Evolutionary conservation across 1,139 yeast genomes (phyloP).

Genomic region (Yueomyces sp.): DNA sequence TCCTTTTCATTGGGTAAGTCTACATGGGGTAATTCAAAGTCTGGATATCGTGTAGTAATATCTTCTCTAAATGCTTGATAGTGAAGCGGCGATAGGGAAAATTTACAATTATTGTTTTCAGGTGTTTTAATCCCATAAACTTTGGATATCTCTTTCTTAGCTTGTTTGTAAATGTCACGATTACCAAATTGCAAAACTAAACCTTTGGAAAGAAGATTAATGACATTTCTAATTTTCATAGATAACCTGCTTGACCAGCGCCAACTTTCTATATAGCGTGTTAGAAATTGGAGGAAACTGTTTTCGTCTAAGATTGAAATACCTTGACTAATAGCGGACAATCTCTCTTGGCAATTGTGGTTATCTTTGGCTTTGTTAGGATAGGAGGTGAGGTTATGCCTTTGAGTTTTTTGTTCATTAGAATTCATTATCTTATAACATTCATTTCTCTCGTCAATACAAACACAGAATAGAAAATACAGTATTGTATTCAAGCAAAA

Average conservation of each 20-base stretch:
- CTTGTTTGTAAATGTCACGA: conserved; percentile 27
- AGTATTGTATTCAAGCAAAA: conserved; percentile 39
- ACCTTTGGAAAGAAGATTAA: conserved; percentile 46
- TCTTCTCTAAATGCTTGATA: conserved; percentile 72
- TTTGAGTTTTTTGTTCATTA: background rate
- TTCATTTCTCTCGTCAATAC: conserved; percentile 14
- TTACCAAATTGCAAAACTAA: conserved; percentile 59
- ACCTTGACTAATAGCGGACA: conserved; percentile 3
- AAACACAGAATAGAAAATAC: conserved; percentile 32
- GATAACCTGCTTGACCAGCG: conserved; percentile 38
- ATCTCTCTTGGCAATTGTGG: background rate
- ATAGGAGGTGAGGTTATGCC: background rate
- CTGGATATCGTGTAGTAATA: conserved; percentile 61
- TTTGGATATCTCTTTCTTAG: conserved; percentile 39
- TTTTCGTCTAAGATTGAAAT: conserved; percentile 18
- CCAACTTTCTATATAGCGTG: conserved; percentile 51
- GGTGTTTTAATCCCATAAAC: conserved; percentile 29
- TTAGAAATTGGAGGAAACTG: conserved; percentile 33
- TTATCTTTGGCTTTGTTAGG: conserved; percentile 4
- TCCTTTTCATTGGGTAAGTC: conserved; percentile 34
- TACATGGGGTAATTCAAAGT: conserved; percentile 40
- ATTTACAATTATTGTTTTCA: conserved; percentile 14
- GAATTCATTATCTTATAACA: no score
- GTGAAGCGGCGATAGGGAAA: conserved; percentile 63
- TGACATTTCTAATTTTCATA: conserved; percentile 40